Conservation (phyloP, 129 eudicot genomes). For the Ambrosia artemisiifolia region DNA sequence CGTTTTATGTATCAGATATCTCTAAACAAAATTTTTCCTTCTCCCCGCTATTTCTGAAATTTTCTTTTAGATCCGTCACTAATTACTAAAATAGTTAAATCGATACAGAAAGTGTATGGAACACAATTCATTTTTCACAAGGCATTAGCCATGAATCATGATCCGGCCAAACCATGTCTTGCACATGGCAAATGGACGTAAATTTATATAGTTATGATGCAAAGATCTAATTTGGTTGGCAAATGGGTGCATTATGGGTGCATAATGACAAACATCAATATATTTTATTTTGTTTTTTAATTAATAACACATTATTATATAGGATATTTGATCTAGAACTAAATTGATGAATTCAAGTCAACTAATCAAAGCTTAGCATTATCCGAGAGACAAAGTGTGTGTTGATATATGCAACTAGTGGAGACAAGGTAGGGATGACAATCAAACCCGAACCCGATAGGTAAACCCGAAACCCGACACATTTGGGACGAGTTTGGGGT, state of each 20-base stretch:
- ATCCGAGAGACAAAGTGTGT: no score
- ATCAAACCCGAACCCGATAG: no score
- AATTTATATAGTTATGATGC: slow-evolving; percentile 6
- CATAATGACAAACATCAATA: slow-evolving; percentile 1
- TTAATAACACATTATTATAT: not conserved
- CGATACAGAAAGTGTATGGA: not conserved
- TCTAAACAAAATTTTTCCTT: no score
- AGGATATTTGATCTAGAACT: not conserved
- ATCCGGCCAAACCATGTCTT: slow-evolving; percentile 19
- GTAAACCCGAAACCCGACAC: no score
- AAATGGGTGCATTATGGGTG: slow-evolving; percentile 24
- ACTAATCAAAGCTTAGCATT: no score
- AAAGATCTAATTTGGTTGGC: slow-evolving; percentile 18
- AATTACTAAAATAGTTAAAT: no score
- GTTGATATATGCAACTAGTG: no score
- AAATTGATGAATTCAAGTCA: not conserved
- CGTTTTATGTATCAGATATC: no score
- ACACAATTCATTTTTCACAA: slow-evolving; percentile 10
- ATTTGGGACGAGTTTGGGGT: no score
- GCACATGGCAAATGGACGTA: slow-evolving; percentile 15
- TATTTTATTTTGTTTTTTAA: not conserved
- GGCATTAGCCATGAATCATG: not conserved
- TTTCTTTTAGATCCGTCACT: no score
- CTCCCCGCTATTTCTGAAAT: no score
- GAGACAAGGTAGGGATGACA: no score